phyloP scores from a whole-genome alignment of 371 early-diverging fungal species.

The Mucor irregularis region DNA sequence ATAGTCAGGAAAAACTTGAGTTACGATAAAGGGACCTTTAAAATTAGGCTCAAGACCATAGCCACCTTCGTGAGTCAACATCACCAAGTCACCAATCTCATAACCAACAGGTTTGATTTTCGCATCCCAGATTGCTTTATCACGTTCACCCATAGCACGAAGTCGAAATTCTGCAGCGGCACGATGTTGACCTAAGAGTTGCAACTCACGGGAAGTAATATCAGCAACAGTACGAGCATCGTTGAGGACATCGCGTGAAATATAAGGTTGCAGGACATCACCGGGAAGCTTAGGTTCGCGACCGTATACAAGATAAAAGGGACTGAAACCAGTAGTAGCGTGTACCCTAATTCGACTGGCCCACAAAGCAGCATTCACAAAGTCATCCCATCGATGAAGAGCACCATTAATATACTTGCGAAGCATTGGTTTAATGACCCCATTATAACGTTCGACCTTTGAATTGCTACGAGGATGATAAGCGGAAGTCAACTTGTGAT shows the following conservation, averaged over 20 bases:
- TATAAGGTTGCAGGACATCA: constrained; percentile 1
- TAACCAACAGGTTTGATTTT: not conserved
- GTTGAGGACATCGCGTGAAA: not conserved
- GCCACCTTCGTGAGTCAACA: not conserved
- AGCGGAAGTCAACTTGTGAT: not conserved
- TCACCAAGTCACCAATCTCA: constrained; percentile 5
- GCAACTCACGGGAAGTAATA: not conserved
- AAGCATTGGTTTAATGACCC: constrained; percentile 9
- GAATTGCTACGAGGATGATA: constrained; percentile 5
- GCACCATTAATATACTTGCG: constrained; percentile 6
- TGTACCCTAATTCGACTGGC: constrained; percentile 14
- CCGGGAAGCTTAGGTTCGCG: constrained; percentile 20
- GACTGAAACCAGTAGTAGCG: constrained; percentile 6
- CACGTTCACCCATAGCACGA: not conserved
- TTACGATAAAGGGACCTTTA: constrained; percentile 6
- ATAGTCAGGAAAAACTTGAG: not conserved
- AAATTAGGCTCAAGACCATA: constrained; percentile 9
- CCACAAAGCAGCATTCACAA: constrained; percentile 12
- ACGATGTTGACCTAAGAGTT: not conserved
- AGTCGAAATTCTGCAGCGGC: not conserved
- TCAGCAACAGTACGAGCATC: constrained; percentile 3
- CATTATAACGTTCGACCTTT: constrained; percentile 1
- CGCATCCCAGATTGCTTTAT: constrained; percentile 12
- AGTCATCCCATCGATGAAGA: not conserved
- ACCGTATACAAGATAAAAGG: constrained; percentile 22